Evolutionary conservation across 1,284 basidiomycete genomes (phyloP), one percentile per base, ranked within the genome.

Genomic region (Flammula alnicola): DNA sequence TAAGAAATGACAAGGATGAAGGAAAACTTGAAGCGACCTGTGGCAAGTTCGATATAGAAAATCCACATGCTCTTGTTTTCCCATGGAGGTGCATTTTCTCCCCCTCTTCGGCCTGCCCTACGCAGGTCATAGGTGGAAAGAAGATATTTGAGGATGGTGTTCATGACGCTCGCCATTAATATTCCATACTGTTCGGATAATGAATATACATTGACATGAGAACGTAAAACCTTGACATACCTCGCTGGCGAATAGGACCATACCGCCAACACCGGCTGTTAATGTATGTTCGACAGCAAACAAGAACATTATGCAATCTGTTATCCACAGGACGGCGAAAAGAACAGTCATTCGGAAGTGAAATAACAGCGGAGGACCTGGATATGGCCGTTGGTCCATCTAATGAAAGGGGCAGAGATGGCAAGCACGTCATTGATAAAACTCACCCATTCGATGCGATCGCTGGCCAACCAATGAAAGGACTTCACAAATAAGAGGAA

Each of bases 41-140:
- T 95, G n/a, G 80, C 77, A 35, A 98, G 74, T 62, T 98, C 96
- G 56, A 98, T 86, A 65, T 97, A 98, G 74, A 98, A 97, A 11
- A 93, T 77, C 76, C 88, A 96, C 85, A 98, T 96, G 74, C 92
- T 95, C 78, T 99, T 99, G 63, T 91, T 88, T 69, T 99, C 95
- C 97, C 96, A 99, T 39, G 88, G 83, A 50, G 93, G 91, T 0
- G 93, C 93, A 64, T 91, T 91, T 61, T 88, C 91, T 25, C 91
- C 86, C 17, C 93, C 93, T 49, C 88, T 75, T 41, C 74, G 72
- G 44, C 81, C 79, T 2, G 93, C 91, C 31, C 91, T 79, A 20
- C 89, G 79, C 32, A 93, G 73, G 64, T 98, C 97, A 56, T 91
- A 80, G 17, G 89, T 72, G 47, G 89, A 93, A 52, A 98, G 81